phyloP scores from a whole-genome alignment of 805 yeast species.

The Saturnispora quitensis region DNA sequence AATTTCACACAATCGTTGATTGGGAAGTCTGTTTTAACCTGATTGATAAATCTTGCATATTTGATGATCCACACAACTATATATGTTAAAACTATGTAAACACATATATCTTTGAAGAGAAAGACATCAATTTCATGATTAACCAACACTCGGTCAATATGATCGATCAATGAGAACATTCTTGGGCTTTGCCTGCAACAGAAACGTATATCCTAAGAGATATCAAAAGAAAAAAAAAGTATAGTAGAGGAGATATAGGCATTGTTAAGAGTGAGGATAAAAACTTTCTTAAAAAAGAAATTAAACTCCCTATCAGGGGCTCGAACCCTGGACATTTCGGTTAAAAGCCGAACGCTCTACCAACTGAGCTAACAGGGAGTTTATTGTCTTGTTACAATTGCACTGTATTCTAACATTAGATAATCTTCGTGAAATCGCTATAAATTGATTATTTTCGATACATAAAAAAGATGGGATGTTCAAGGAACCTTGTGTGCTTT shows the following conservation, averaged over 20 bases:
- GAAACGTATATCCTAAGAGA: background rate
- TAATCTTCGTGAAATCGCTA: too few species aligned
- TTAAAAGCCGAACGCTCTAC: constrained; percentile 63
- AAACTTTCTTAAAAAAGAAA: too few species aligned
- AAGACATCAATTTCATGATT: background rate
- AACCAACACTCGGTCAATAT: background rate
- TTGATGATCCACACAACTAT: background rate
- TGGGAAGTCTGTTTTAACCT: constrained; percentile 12
- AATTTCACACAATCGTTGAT: constrained; percentile 7
- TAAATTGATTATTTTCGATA: too few species aligned
- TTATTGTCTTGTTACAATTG: too few species aligned
- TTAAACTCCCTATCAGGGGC: constrained; percentile 46
- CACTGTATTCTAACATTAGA: too few species aligned
- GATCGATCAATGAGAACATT: background rate
- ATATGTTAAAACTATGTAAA: constrained; percentile 6
- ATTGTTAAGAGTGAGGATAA: background rate
- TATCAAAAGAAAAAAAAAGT: background rate
- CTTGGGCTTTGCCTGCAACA: background rate
- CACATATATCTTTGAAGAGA: constrained; percentile 9
- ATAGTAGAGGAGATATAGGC: background rate
- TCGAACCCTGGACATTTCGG: constrained; percentile 56
- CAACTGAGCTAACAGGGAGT: constrained; percentile 51
- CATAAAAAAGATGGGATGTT: too few species aligned
- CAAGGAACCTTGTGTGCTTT: too few species aligned
- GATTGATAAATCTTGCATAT: constrained; percentile 9